Percentiles rank a stretch among this genome's conserved stretches.
phyloP scores from a whole-genome alignment of 106 monocot genomes.

The Phalaenopsis aphrodite region DNA sequence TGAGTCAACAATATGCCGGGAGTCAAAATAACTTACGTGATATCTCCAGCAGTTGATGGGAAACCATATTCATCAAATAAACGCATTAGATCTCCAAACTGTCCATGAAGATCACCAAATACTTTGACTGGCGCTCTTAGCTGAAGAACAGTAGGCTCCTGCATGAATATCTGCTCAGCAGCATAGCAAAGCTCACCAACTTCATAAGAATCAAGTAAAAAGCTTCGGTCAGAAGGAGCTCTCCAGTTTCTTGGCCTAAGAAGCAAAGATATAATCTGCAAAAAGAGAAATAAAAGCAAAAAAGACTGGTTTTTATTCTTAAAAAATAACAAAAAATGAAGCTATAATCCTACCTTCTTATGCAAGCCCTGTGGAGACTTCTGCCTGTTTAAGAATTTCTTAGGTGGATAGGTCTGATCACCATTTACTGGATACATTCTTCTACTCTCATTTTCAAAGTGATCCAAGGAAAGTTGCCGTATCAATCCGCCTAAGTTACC shows the following conservation, averaged over 20 bases:
- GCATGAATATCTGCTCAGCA: constrained; percentile 94
- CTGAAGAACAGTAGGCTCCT: constrained; percentile 90
- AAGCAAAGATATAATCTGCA: constrained; percentile 81
- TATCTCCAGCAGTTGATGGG: constrained; percentile 95
- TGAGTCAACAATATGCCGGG: neutral
- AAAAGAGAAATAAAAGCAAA: constrained; percentile 10
- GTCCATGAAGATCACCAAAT: constrained; percentile 98
- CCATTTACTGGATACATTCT: constrained; percentile 86
- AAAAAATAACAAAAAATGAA: constrained; percentile 6
- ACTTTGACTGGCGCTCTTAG: constrained; percentile 94
- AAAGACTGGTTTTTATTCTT: neutral
- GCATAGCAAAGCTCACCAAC: constrained; percentile 95
- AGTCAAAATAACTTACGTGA: constrained; percentile 54
- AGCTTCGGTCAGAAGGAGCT: constrained; percentile 72
- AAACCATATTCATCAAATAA: constrained; percentile 99
- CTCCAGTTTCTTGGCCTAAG: constrained; percentile 87
- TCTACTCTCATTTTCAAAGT: constrained; percentile 99
- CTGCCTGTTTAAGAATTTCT: constrained; percentile 68
- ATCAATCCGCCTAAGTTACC: constrained; percentile 82
- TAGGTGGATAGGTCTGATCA: constrained; percentile 49
- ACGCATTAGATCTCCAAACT: constrained; percentile 97
- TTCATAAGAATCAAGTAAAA: constrained; percentile 94
- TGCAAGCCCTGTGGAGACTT: constrained; percentile 83
- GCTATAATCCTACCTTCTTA: constrained; percentile 50
- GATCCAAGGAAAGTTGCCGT: constrained; percentile 88